These are phyloP conservation scores for Drechslerella coelobrocha DNA, from an alignment of 2,329 filamentous ascomycete species.

Conservation along the genomic window DNA sequence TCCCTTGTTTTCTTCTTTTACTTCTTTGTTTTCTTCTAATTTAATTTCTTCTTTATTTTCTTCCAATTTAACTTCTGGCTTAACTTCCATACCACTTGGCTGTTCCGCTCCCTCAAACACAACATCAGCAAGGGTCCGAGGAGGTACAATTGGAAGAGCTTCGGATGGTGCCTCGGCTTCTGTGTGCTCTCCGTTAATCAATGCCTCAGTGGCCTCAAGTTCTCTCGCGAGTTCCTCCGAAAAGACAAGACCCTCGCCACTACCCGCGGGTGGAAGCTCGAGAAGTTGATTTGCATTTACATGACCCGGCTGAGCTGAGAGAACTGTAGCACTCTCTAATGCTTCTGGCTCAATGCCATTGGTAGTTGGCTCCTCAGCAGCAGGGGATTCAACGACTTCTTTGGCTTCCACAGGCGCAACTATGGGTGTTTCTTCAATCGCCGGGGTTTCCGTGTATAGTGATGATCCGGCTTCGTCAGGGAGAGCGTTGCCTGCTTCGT, in stretches of 20 bases:
- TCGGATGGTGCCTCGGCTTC: slow-evolving; percentile 23
- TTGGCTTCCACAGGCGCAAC: neutral
- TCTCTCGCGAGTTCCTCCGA: slow-evolving; percentile 42
- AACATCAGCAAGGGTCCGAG: slow-evolving; percentile 37
- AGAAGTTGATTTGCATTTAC: slow-evolving; percentile 29
- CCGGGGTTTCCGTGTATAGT: slow-evolving; percentile 11
- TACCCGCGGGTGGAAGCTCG: slow-evolving; percentile 35
- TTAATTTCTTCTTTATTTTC: slow-evolving; percentile 36
- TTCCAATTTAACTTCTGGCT: slow-evolving; percentile 1
- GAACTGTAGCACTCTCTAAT: slow-evolving; percentile 28
- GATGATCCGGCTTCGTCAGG: slow-evolving; percentile 18
- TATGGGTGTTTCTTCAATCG: neutral
- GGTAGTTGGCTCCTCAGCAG: neutral
- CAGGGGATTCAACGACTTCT: neutral
- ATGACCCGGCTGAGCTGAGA: slow-evolving; percentile 39
- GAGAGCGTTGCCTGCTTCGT: slow-evolving; percentile 8
- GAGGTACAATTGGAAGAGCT: slow-evolving; percentile 23
- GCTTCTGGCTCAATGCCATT: slow-evolving; percentile 1
- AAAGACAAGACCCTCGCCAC: slow-evolving; percentile 45
- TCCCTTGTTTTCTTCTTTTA: slow-evolving; percentile 24
- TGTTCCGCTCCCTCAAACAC: slow-evolving; percentile 9
- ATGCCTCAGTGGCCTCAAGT: slow-evolving; percentile 34
- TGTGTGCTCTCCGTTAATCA: slow-evolving; percentile 23
- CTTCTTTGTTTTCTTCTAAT: slow-evolving; percentile 41
- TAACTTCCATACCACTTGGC: neutral